Evolutionary conservation across 2,329 filamentous ascomycete genomes (phyloP).

Genomic region (Talaromyces verruculosus): DNA sequence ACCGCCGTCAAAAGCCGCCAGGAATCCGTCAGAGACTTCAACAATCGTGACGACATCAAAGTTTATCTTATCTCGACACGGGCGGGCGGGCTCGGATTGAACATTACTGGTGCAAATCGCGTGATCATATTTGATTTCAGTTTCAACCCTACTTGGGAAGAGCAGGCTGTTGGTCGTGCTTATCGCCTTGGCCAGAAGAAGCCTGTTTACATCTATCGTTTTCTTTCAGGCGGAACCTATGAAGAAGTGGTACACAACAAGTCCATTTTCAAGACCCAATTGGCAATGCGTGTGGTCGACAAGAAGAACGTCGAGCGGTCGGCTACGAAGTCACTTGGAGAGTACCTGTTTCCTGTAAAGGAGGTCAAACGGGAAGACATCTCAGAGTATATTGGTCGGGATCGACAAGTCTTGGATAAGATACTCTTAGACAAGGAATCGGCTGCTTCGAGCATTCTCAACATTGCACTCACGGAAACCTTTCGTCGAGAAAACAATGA

Average conservation of each 20-base stretch:
- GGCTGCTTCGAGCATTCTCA: constrained; percentile 30
- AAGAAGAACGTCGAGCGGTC: constrained; percentile 72
- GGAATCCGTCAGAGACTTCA: constrained; percentile 66
- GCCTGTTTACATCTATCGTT: constrained; percentile 79
- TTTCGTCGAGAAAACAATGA: constrained; percentile 70
- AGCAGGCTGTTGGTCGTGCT: constrained; percentile 81
- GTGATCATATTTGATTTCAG: constrained; percentile 82
- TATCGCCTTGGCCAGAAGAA: constrained; percentile 84
- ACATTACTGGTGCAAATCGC: constrained; percentile 79
- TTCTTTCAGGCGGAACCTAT: constrained; percentile 75
- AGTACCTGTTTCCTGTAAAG: constrained; percentile 62
- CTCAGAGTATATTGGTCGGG: constrained; percentile 57
- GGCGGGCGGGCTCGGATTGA: constrained; percentile 79
- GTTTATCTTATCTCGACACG: constrained; percentile 80
- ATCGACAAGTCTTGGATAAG: constrained; percentile 60
- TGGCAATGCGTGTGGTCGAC: constrained; percentile 78
- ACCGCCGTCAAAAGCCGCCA: constrained; percentile 62
- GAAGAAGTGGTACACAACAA: constrained; percentile 73
- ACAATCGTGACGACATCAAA: constrained; percentile 51
- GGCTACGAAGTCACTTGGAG: constrained; percentile 55
- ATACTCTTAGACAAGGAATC: constrained; percentile 32
- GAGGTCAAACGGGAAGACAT: constrained; percentile 55
- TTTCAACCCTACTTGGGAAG: constrained; percentile 78
- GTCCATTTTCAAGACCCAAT: constrained; percentile 77
- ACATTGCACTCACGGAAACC: constrained; percentile 67